Percentiles rank a stretch among this genome's conserved stretches.
Conservation (phyloP, 345 rosid species). For the Lepidium sativum region DNA sequence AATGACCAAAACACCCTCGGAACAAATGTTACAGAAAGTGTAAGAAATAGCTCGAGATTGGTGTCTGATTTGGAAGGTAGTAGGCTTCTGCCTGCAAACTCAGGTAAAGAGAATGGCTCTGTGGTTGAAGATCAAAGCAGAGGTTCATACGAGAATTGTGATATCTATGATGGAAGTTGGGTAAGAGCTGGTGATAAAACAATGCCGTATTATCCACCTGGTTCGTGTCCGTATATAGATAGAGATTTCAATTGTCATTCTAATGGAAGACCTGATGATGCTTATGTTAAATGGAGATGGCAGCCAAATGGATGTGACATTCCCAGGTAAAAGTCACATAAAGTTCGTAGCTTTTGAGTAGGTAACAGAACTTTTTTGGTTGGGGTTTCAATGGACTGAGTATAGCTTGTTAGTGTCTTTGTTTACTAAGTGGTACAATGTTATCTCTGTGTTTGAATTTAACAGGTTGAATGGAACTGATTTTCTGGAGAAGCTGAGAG, state of each 20-base stretch:
- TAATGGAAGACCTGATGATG: slow-evolving; percentile 72
- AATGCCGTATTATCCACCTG: slow-evolving; percentile 61
- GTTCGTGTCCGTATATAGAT: slow-evolving; percentile 78
- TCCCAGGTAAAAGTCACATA: slow-evolving; percentile 40
- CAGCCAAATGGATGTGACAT: slow-evolving; percentile 67
- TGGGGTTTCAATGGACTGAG: not conserved
- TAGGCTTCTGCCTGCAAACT: not conserved
- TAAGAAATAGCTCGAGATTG: slow-evolving; percentile 19
- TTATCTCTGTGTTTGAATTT: slow-evolving; percentile 1
- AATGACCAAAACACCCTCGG: slow-evolving; percentile 15
- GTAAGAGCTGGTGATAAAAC: slow-evolving; percentile 46
- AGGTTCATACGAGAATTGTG: slow-evolving; percentile 38
- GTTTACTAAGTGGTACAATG: not conserved
- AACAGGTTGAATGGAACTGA: slow-evolving; percentile 69
- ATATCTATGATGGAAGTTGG: slow-evolving; percentile 77
- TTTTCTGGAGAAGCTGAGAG: slow-evolving; percentile 69
- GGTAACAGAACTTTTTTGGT: not conserved
- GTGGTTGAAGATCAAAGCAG: slow-evolving; percentile 2
- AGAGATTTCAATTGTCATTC: slow-evolving; percentile 62
- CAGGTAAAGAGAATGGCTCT: slow-evolving; percentile 2
- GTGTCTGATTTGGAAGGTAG: slow-evolving; percentile 20
- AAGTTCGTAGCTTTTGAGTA: not conserved
- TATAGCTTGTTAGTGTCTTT: not conserved
- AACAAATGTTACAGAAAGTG: slow-evolving; percentile 10
- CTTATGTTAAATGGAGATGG: slow-evolving; percentile 72